Evolutionary conservation across 2,329 filamentous ascomycete genomes (phyloP).

Genomic region (Aaosphaeria arxii): DNA sequence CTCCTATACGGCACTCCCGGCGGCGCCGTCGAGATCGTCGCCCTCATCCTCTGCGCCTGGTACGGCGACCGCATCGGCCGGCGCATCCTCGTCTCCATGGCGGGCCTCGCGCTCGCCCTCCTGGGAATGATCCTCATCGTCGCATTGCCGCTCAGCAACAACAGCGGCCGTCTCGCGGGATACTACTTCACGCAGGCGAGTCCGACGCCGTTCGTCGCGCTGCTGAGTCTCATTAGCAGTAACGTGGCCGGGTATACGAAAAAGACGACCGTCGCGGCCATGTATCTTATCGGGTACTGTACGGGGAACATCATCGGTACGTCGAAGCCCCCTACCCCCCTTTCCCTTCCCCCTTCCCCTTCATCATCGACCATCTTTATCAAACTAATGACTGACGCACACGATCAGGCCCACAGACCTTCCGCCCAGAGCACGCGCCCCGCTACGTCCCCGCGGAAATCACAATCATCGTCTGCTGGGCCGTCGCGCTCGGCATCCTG

Average conservation of each 20-base stretch:
- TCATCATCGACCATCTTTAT: conserved; percentile 42
- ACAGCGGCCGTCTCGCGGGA: conserved; percentile 58
- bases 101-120: conserved; percentile 53
- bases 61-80: conserved; percentile 57
- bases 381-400: no score
- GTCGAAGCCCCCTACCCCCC: not conserved
- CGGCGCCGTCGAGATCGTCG: conserved; percentile 62
- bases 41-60: conserved; percentile 55
- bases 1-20: conserved; percentile 64
- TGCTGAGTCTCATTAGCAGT: conserved; percentile 61
- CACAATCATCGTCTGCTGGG: conserved; percentile 60
- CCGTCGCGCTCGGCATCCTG: conserved; percentile 52
- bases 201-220: conserved; percentile 61
- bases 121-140: conserved; percentile 64
- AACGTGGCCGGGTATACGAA: conserved; percentile 61
- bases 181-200: conserved; percentile 64
- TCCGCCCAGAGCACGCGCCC: conserved; percentile 31
- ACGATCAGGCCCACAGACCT: conserved; percentile 45
- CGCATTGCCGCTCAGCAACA: conserved; percentile 57
- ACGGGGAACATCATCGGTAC: conserved; percentile 38
- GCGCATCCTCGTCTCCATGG: conserved; percentile 55
- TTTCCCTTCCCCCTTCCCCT: conserved; percentile 14
- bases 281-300: conserved; percentile 45
- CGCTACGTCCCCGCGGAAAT: conserved; percentile 63
- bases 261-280: conserved; percentile 56